Base-by-base conservation (phyloP, 1,284 basidiomycete species). In the Cryptococcus sp. region DNA sequence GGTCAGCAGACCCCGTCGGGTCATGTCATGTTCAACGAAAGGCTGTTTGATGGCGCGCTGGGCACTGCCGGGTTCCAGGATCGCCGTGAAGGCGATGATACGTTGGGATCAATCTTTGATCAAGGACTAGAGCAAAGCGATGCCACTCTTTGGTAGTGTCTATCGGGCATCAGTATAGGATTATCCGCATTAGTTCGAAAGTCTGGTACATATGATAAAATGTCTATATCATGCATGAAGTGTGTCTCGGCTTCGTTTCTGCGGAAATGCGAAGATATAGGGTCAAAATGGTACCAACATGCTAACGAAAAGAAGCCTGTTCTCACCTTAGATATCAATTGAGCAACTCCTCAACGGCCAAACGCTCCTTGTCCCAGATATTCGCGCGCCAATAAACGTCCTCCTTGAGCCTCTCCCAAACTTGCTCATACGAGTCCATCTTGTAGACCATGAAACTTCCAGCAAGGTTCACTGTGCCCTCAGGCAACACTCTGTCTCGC, bases 1-100 rank as follows among this genome's bases (percentile, higher is more conserved):
- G 57, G 58, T 3, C 69, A 67, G 49, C 68, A 69, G 50, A 70
- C 68, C 4, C 72, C 72, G 1, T 68, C 66, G 5, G 65, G 64
- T 23, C 70, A 74, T 57, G 70, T 74, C 39, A 50, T 65, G 17
- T 74, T 74, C 59, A 68, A 66, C 45, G 72, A 74, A 46, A 46
- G 66, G 13, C 44, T 74, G 50, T 74, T 74, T 50, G 72, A 69
- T 46, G 72, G 70, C 2, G 69, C 68, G 5, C 47, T 73, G 17
- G 68, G 70, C 3, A 65, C 53, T 26, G 66, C 66, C 2, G 53
- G 46, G 22, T 25, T 61, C 10, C 38, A 39, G 2, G 52, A 50
- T 19, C 22, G 23, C 29, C 25, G 45, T 15, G 45, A 45, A 26
- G 38, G 46, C 20, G 53, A 53, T 1, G 60, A 58, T 13, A 57